Evolutionary conservation across 805 yeast species (phyloP).

Genomic region (Yamadazyma sp.): DNA sequence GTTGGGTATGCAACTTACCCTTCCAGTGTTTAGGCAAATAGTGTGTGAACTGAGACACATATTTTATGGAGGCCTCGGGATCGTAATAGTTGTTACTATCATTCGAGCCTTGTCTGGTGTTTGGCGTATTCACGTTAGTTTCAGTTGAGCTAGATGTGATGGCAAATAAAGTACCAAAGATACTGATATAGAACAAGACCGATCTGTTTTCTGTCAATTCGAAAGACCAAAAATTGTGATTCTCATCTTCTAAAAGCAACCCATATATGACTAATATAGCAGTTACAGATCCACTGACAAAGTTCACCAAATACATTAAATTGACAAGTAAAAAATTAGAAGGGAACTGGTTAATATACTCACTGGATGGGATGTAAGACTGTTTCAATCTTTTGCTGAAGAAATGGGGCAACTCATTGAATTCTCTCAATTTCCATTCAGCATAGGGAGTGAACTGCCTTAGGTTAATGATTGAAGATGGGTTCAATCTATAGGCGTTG

Average conservation of each 20-base stretch:
- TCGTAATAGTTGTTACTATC: slow-evolving; percentile 61
- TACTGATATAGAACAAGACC: slow-evolving; percentile 81
- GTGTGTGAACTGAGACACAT: slow-evolving; percentile 85
- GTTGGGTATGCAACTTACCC: slow-evolving; percentile 77
- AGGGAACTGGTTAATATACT: slow-evolving; percentile 90
- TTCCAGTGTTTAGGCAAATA: slow-evolving; percentile 88
- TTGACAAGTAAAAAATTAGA: slow-evolving; percentile 54
- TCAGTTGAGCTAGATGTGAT: slow-evolving; percentile 49
- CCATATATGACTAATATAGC: slow-evolving; percentile 72
- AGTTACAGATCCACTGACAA: slow-evolving; percentile 83
- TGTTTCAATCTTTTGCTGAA: slow-evolving; percentile 76
- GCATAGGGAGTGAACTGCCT: slow-evolving; percentile 93
- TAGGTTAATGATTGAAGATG: slow-evolving; percentile 64
- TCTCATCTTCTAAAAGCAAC: slow-evolving; percentile 80
- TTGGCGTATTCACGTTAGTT: slow-evolving; percentile 18
- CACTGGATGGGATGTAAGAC: slow-evolving; percentile 76
- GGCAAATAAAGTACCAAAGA: slow-evolving; percentile 88
- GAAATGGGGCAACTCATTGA: slow-evolving; percentile 87
- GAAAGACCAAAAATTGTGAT: slow-evolving; percentile 73
- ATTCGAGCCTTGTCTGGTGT: slow-evolving; percentile 1
- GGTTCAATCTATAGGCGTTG: slow-evolving; percentile 88
- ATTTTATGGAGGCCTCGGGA: slow-evolving; percentile 82
- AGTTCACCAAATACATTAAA: slow-evolving; percentile 42
- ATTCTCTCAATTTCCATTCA: slow-evolving; percentile 92
- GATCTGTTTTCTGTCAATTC: slow-evolving; percentile 82